Conservation (phyloP, 176 grass and related monocot species). For the Cocos nucifera region DNA sequence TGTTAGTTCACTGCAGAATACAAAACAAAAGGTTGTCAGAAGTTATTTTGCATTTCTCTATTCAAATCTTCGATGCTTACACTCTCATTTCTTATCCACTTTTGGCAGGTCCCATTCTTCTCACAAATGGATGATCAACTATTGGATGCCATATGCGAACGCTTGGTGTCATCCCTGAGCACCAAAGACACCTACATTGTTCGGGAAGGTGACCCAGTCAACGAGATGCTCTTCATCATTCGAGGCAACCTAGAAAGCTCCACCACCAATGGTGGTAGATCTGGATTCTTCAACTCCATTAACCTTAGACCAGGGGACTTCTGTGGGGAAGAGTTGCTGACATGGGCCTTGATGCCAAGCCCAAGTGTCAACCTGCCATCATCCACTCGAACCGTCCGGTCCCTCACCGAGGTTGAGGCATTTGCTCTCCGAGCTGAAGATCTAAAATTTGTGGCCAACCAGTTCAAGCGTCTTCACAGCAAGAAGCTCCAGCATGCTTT, state of each 20-base stretch:
- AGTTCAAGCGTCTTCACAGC: constrained; percentile 95
- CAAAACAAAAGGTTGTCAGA: too few relatives aligned
- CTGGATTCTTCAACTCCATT: constrained; percentile 93
- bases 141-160: constrained; percentile 91
- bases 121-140: constrained; percentile 96
- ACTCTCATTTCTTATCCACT: neutral
- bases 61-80: too few relatives aligned
- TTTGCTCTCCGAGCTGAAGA: constrained; percentile 87
- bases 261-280: constrained; percentile 74
- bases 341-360: constrained; percentile 90
- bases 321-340: constrained; percentile 91
- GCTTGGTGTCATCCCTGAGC: constrained; percentile 72
- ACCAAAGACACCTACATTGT: constrained; percentile 90
- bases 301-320: constrained; percentile 80
- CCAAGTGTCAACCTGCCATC: constrained; percentile 76
- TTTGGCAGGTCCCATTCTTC: constrained; percentile 75
- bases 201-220: constrained; percentile 64
- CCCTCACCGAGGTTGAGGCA: constrained; percentile 77
- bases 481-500: constrained; percentile 92
- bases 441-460: constrained; percentile 85
- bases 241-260: constrained; percentile 89
- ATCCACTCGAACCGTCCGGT: constrained; percentile 64
- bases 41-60: too few relatives aligned
- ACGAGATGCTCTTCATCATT: constrained; percentile 93
- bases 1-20: too few relatives aligned